phyloP scores from a whole-genome alignment of 2,329 filamentous ascomycete species.

The Achaetomium macrosporum region DNA sequence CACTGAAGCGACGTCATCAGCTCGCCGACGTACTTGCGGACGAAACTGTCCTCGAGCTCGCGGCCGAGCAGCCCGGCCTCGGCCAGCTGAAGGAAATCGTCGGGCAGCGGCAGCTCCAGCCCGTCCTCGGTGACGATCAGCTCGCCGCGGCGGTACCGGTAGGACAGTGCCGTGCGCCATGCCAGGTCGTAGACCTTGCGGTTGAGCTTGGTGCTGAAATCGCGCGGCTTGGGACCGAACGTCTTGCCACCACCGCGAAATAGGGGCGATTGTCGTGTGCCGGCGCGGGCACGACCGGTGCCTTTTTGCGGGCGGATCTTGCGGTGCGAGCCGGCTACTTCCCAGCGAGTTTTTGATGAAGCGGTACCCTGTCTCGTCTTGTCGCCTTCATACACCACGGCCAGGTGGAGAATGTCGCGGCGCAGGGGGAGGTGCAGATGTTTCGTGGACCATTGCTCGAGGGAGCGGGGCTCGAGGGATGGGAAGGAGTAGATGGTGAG shows the following conservation, averaged over 20 bases:
- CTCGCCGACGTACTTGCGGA: slow-evolving; percentile 55
- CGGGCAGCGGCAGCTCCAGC: slow-evolving; percentile 58
- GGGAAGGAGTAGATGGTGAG: slow-evolving; percentile 90
- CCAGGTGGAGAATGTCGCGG: slow-evolving; percentile 86
- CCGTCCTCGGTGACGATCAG: slow-evolving; percentile 77
- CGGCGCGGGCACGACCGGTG: slow-evolving; percentile 69
- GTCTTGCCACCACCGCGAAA: slow-evolving; percentile 78
- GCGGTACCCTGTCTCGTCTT: slow-evolving; percentile 81
- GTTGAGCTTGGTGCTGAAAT: slow-evolving; percentile 79
- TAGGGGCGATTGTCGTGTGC: slow-evolving; percentile 75
- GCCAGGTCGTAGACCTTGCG: slow-evolving; percentile 92
- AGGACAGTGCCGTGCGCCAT: slow-evolving; percentile 89
- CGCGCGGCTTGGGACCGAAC: slow-evolving; percentile 84
- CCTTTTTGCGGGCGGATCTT: slow-evolving; percentile 90
- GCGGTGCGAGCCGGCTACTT: slow-evolving; percentile 74
- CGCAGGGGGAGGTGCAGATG: slow-evolving; percentile 84
- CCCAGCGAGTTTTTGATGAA: slow-evolving; percentile 70
- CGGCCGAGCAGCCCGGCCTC: slow-evolving; percentile 29
- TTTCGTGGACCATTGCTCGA: slow-evolving; percentile 71
- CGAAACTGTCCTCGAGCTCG: slow-evolving; percentile 43
- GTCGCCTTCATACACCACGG: slow-evolving; percentile 89
- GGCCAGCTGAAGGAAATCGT: slow-evolving; percentile 42
- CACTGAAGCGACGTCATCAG: slow-evolving; percentile 67
- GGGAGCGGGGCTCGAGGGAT: slow-evolving; percentile 71
- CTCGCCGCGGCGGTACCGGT: slow-evolving; percentile 82